Base-by-base conservation (phyloP, 164 flowering plant genomes). In the Chloranthus sessilifolius region DNA sequence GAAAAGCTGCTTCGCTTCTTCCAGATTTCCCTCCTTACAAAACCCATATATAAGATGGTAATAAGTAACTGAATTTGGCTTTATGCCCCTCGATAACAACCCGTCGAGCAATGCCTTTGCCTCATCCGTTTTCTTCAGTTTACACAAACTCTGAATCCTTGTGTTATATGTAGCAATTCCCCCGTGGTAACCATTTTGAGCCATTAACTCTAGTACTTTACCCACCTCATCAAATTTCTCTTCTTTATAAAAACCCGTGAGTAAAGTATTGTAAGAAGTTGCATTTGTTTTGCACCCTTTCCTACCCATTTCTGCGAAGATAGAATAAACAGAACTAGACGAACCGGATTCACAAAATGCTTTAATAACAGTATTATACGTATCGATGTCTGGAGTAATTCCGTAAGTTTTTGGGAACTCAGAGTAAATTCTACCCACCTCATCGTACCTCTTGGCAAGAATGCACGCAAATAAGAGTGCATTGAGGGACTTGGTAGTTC, bases 131-230 rank as follows among this genome's bases (percentile, higher is more conserved):
- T 49, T 84, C 67, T 48, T 67, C 28, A 82, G 53, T 47, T 82
- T 85, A 62, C 95, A 90, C 63, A 90, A 55, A 61, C 95, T 71
- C 67, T 63, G 62, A 31, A 90, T 84, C 77, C 95, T 73, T 3
- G 68, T 53, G 43, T 87, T 90, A 51, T 78, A 79, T 3, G 50
- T 83, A 31, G 69, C 34, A 35, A 82, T 20, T 35, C 88, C 80
- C 1, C 45, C 59, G 7, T 4, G 21, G 24, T 68, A 38, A 1
- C 50, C 61, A 23, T 65, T 53, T 56, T 72, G 61, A 54, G 64
- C 52, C 91, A 82, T 90, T 74, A 84, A 41, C 11, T 75, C 55
- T 65, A 87, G 57, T 25, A 90, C 83, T 39, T 75, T 81, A 58
- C 71, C 89, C 27, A 87, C 88, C 34, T 90, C 91, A 1, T 65